Evolutionary conservation across 1,284 basidiomycete genomes (phyloP), one percentile per base, ranked within the genome.

Genomic region (Boletus holoroseus): DNA sequence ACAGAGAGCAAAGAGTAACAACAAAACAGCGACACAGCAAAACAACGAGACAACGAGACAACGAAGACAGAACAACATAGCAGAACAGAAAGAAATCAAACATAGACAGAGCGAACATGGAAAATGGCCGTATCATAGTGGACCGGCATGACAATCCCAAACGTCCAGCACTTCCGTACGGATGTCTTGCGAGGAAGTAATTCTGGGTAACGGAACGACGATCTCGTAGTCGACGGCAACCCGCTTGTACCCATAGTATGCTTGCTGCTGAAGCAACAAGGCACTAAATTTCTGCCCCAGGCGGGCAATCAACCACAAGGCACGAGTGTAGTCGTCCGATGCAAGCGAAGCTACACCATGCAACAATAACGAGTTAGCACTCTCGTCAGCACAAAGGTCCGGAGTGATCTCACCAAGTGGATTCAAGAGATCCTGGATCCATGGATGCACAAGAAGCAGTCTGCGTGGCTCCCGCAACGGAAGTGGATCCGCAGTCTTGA

Each of bases 231-330:
- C 52, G 7, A 52, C 30, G 1, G 38, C 52, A 4, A 55, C 52
- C 12, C 39, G 52, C 37, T 24, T 32, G 24, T 37, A 55, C 15
- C 34, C 52, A 27, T 28, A 11, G n/a, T 42, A 20, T 5, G 34
- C 2, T 15, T 50, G 45, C 15, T 18, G 28, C 5, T 34, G 26
- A 13, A 55, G 20, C 9, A 55, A 12, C n/a, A 58, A n/a, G 0
- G 53, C 53, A 1, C 22, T 42, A 31, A 56, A 56, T 22, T 27
- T 31, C 31, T 51, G 38, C 20, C 34, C 46, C 18, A 58, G 46
- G 16, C 38, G 43, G n/a, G 49, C 39, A 3, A 58, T 28, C 24
- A 51, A 18, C 39, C 26, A 26, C 4, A 56, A n/a, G 0, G 38
- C 56, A 24, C 26, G 45, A 3, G 3, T 15, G 12, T 50, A 34